phyloP scores from a whole-genome alignment of 106 monocot genomes.

The Cymbidium sinense region DNA sequence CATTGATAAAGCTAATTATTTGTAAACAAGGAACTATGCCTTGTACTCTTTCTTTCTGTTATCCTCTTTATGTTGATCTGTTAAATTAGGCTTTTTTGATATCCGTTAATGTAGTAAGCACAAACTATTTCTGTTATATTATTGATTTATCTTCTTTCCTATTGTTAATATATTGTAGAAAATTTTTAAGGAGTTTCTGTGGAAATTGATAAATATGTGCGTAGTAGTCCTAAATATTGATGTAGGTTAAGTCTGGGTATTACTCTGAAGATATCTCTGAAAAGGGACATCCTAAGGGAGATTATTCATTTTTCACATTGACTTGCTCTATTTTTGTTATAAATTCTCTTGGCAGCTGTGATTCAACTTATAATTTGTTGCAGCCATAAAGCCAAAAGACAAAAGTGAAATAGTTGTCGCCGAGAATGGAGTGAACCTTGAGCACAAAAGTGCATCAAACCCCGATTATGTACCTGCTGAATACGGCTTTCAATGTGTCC shows the following conservation, averaged over 20 bases:
- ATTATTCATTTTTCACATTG: background rate
- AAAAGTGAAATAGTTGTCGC: background rate
- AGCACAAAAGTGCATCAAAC: constrained; percentile 3
- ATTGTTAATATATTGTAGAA: constrained; percentile 1
- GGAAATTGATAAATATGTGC: background rate
- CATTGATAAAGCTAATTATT: background rate
- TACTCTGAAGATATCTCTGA: background rate
- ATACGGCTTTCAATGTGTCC: background rate
- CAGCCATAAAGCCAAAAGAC: background rate
- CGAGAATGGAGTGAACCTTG: background rate
- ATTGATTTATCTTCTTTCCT: background rate
- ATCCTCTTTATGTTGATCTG: background rate
- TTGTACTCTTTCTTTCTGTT: background rate
- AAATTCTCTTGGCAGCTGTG: background rate
- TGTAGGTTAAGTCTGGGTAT: background rate
- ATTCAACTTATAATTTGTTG: background rate
- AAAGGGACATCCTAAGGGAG: background rate
- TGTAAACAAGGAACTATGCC: background rate
- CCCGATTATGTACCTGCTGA: background rate
- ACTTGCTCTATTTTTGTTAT: background rate
- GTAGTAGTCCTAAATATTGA: background rate
- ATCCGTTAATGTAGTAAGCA: no score
- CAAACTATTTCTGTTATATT: background rate
- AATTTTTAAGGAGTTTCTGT: background rate
- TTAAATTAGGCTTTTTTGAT: background rate